Percentiles rank a stretch among this genome's conserved stretches.
Evolutionary conservation across 2,329 filamentous ascomycete genomes (phyloP).

Genomic region (Aureobasidium musti): DNA sequence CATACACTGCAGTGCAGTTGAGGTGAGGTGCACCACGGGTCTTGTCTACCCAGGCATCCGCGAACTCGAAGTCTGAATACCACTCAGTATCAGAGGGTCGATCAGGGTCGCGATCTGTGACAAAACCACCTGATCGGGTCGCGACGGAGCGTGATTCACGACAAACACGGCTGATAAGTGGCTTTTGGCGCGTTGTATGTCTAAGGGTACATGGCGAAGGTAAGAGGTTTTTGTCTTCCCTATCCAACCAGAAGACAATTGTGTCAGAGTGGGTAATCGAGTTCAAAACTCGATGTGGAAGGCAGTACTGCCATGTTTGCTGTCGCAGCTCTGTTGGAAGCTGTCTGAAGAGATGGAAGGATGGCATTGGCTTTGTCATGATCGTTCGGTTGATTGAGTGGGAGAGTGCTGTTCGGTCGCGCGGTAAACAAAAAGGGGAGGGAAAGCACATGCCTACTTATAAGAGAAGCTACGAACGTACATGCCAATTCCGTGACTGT

Average conservation of each 20-base stretch:
- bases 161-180: background rate
- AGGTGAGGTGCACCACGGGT: background rate
- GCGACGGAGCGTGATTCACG: background rate
- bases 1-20: background rate
- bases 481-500: no score
- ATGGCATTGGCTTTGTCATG: background rate
- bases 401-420: no score
- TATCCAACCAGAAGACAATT: background rate
- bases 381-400: no score
- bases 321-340: background rate
- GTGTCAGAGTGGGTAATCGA: background rate
- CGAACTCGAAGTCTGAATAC: background rate
- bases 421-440: no score
- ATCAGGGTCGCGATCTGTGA: background rate
- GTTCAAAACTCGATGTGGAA: background rate
- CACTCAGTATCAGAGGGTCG: background rate
- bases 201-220: background rate
- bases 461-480: no score
- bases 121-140: background rate
- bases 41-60: background rate
- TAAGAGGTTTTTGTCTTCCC: background rate
- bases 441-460: no score
- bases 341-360: background rate
- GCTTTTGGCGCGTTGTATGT: background rate
- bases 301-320: background rate